Base-by-base conservation (phyloP, 306 rosid species). In the Prunus mongolica region DNA sequence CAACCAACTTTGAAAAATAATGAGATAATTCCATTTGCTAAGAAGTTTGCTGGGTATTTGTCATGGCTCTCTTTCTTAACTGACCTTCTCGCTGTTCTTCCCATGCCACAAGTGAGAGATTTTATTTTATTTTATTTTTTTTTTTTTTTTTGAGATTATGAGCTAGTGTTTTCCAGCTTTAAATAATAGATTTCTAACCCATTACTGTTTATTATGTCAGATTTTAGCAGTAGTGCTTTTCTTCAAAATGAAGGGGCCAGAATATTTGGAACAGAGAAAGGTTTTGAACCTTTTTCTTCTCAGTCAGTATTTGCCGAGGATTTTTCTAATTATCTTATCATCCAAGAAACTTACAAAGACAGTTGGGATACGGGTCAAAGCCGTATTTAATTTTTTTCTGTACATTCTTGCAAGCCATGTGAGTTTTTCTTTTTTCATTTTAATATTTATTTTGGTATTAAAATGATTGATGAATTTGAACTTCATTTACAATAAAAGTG, bases 81-180 rank as follows among this genome's bases (percentile, higher is more conserved):
- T 20, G 86, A 82, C 57, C 20, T 82, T 56, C 76, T 78, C 10
- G 73, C 86, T 9, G 51, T 82, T 69, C 86, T 82, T 46, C 86
- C 86, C 12, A 51, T 82, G 6, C 82, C 79, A 22, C 79, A 75
- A 58, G 79, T 75, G 54, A 50, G 32, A 8, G 12, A 3, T 30
- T 30, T 3, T 30, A 0, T 4, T 30, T 47, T 14, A 0, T 49
- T 16, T 51, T 24, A 0, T 24, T 24, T 28, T 30, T 4, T 4
- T 30, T 0, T 30, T 47, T 15, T 3, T 49, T 5, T 16, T 3
- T 0, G 24, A 22, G 24, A 24, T 24, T 24, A 24, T 24, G 24
- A 24, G 24, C 24, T 24, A 24, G 24, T 0, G 1, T 24, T 24
- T 1, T 34, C 8, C 38, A 34, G 38, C 2, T 34, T 5, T 34